Conservation (phyloP, 306 rosid species). For the Inga leiocalycina region DNA sequence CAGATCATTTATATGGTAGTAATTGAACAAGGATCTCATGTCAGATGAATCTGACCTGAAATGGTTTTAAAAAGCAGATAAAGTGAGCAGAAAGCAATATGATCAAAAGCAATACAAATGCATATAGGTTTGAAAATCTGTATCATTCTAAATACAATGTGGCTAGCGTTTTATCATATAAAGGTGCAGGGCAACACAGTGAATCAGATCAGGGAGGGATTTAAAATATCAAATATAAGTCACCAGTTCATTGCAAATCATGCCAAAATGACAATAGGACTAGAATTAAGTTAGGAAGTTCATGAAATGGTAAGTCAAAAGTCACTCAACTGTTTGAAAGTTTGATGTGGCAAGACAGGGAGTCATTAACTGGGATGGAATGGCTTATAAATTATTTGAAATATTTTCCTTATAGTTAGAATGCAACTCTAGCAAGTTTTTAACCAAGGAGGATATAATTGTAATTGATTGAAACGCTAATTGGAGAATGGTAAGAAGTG, state of each 20-base stretch:
- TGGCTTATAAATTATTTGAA: neutral
- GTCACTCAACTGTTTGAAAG: neutral
- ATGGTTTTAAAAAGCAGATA: constrained; percentile 42
- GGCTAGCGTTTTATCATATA: neutral
- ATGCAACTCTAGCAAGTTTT: neutral
- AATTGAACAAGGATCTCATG: constrained; percentile 55
- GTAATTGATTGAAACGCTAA: neutral
- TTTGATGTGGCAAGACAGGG: neutral
- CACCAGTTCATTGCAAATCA: neutral
- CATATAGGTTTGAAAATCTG: neutral
- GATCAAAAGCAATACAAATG: constrained; percentile 29
- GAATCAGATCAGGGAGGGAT: constrained; percentile 1
- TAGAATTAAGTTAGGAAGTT: neutral
- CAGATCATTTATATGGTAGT: constrained; percentile 82
- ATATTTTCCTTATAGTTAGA: neutral
- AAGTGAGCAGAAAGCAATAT: constrained; percentile 31
- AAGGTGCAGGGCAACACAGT: constrained; percentile 4
- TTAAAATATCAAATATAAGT: constrained; percentile 23
- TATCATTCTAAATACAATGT: neutral
- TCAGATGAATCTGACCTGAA: constrained; percentile 84
- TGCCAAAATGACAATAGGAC: neutral
- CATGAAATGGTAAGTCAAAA: neutral
- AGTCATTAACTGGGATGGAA: neutral
- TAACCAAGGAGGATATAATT: neutral
- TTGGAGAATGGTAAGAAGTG: neutral